Percentiles rank a stretch among this genome's conserved stretches.
Evolutionary conservation across 768 basidiomycete genomes (phyloP).

Genomic region (Hemileccinum impolitum): DNA sequence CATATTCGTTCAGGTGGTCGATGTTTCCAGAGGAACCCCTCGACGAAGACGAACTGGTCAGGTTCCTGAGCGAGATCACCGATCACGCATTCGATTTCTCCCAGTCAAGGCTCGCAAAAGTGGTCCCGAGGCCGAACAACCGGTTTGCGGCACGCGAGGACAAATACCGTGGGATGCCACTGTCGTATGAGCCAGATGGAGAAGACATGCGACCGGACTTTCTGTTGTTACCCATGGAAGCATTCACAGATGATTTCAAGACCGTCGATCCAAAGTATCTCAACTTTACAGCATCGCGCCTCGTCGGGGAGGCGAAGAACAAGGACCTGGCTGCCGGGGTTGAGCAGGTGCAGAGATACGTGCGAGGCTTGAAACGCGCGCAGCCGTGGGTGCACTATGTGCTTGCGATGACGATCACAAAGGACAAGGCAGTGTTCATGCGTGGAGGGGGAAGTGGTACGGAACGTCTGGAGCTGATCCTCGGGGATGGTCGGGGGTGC

Average conservation of each 20-base stretch:
- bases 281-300: not conserved
- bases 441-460: slow-evolving; percentile 4
- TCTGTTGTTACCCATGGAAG: not conserved
- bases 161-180: slow-evolving; percentile 17
- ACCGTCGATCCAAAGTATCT: not conserved
- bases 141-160: slow-evolving; percentile 2
- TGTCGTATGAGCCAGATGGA: slow-evolving; percentile 29
- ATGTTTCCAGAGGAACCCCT: not conserved
- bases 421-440: not conserved
- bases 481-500: not conserved
- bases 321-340: not conserved
- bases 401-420: not conserved
- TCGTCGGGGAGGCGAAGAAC: not conserved
- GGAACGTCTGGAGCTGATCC: not conserved
- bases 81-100: not conserved
- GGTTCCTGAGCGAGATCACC: not conserved
- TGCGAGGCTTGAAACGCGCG: not conserved
- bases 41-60: slow-evolving; percentile 2
- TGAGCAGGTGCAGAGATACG: not conserved
- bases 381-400: slow-evolving; percentile 7
- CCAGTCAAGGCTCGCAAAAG: not conserved
- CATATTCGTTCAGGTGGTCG: slow-evolving; percentile 1
- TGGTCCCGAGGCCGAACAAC: not conserved
- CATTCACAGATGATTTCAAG: not conserved
- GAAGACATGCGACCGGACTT: slow-evolving; percentile 9